Evolutionary conservation across 192 early-diverging fungal genomes (phyloP).

Genomic region (Backusella circina): DNA sequence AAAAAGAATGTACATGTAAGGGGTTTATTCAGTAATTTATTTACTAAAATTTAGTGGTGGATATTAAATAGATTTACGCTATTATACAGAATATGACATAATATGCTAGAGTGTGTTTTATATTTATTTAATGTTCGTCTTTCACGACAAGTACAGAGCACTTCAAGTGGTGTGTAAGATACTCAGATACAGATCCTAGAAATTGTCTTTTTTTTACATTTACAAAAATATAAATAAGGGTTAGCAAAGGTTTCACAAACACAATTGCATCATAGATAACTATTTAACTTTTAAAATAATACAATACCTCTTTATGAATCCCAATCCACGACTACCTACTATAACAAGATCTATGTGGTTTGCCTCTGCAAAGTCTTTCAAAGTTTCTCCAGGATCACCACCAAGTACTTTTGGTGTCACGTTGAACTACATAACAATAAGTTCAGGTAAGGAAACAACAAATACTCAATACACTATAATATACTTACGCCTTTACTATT

Average conservation of each 20-base stretch:
- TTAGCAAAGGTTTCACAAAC: background rate
- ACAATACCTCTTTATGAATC: conserved; percentile 20
- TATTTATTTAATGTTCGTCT: background rate
- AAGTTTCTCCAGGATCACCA: conserved; percentile 11
- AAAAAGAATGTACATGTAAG: background rate
- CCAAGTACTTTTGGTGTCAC: conserved; percentile 9
- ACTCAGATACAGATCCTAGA: conserved; percentile 21
- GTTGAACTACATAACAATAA: background rate
- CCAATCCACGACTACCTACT: conserved; percentile 21
- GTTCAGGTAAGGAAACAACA: background rate
- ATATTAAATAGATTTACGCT: background rate
- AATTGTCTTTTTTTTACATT: conserved; percentile 7
- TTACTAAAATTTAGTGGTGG: background rate
- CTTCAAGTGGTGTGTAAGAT: conserved; percentile 19
- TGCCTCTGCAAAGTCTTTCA: conserved; percentile 15
- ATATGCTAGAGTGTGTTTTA: background rate
- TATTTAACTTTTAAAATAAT: background rate
- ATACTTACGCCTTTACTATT: conserved; percentile 20
- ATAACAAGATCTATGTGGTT: conserved; percentile 16
- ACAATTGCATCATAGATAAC: background rate
- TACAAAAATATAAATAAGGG: background rate
- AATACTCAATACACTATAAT: background rate
- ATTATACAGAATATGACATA: background rate
- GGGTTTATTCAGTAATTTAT: background rate
- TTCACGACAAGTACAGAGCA: conserved; percentile 16